Evolutionary conservation across 179 eudicot genomes (phyloP).

Genomic region (Patellifolia procumbens): DNA sequence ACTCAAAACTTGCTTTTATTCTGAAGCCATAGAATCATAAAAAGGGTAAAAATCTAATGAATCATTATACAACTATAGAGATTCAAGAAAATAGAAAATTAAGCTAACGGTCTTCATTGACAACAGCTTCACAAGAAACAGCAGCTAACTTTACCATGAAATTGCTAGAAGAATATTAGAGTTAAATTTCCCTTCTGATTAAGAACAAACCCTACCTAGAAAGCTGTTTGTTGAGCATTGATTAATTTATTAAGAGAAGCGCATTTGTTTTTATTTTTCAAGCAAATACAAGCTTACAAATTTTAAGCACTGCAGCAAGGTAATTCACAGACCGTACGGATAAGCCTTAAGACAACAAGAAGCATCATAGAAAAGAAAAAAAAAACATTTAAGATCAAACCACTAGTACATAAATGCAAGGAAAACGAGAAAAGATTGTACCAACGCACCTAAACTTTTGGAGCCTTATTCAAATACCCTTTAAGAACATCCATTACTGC

Average conservation of each 20-base stretch:
- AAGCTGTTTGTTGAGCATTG: too few relatives aligned
- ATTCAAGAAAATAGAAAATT: neutral
- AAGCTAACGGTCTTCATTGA: neutral
- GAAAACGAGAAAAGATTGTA: neutral
- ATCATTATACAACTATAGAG: neutral
- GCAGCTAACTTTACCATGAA: too few relatives aligned
- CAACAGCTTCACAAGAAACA: too few relatives aligned
- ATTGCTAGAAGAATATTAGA: too few relatives aligned
- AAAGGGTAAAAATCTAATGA: too few relatives aligned
- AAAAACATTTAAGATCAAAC: neutral
- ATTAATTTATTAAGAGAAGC: neutral
- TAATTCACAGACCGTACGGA: neutral
- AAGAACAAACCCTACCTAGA: too few relatives aligned
- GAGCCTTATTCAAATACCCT: constrained; percentile 45
- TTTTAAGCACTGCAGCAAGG: neutral
- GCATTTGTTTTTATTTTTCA: neutral
- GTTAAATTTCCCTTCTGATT: too few relatives aligned
- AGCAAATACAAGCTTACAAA: neutral
- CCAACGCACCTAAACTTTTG: constrained; percentile 34
- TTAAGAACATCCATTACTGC: constrained; percentile 86
- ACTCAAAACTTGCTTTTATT: too few relatives aligned
- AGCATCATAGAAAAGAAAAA: neutral
- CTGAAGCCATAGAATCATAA: too few relatives aligned
- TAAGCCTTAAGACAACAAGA: neutral
- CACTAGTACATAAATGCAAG: neutral